These are phyloP conservation scores for Brasenia schreberi DNA, from an alignment of 164 flowering plant genomes.

Conservation along the genomic window DNA sequence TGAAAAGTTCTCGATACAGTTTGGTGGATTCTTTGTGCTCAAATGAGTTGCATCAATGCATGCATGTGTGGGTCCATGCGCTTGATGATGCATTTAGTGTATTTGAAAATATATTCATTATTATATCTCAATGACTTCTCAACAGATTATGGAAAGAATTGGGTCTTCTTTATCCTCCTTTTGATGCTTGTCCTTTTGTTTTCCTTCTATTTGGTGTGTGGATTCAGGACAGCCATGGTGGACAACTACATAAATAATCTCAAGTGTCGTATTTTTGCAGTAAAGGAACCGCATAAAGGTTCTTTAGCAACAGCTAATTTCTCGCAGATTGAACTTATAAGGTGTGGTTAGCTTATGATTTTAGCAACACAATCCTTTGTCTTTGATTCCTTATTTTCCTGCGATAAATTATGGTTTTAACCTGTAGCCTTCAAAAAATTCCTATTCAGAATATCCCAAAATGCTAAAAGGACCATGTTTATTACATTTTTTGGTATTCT, in stretches of 20 bases:
- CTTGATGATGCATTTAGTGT: too few relatives aligned
- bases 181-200: background rate
- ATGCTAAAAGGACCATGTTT: too few relatives aligned
- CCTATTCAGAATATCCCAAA: too few relatives aligned
- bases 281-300: constrained; percentile 37
- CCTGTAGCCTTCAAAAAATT: background rate
- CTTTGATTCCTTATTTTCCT: background rate
- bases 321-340: constrained; percentile 57
- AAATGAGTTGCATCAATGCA: background rate
- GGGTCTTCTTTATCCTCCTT: background rate
- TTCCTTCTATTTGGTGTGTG: background rate
- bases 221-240: constrained; percentile 43
- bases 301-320: constrained; percentile 40
- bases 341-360: background rate
- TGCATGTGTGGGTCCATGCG: background rate
- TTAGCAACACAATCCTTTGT: background rate
- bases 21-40: too few relatives aligned
- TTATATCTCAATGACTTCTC: too few relatives aligned
- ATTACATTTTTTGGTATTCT: background rate
- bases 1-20: constrained; percentile 4
- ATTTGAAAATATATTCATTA: too few relatives aligned
- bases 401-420: background rate
- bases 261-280: constrained; percentile 72
- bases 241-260: constrained; percentile 26
- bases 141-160: background rate